Percentiles rank a stretch among this genome's conserved stretches.
These are phyloP conservation scores for Yamadazyma philogaea DNA, from an alignment of 805 yeast species.

Conservation along the genomic window DNA sequence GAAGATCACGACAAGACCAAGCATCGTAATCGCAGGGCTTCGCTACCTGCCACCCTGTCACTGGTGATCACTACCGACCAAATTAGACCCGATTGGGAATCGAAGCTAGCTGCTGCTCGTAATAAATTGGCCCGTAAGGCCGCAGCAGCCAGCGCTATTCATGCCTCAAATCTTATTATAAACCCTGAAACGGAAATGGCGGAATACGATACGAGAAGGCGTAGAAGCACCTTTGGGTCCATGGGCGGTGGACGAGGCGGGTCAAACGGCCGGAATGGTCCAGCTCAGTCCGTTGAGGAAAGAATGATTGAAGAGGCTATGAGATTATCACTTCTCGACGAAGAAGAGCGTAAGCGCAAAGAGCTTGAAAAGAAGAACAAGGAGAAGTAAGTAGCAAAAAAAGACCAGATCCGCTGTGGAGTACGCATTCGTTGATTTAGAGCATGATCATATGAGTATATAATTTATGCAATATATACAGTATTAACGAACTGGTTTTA, in stretches of 20 bases:
- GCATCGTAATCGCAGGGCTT: slow-evolving; percentile 27
- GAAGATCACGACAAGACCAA: neutral
- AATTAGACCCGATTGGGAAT: slow-evolving; percentile 93
- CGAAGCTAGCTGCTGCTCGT: slow-evolving; percentile 66
- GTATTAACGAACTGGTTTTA: no score
- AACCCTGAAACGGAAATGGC: slow-evolving; percentile 19
- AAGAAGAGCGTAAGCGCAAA: slow-evolving; percentile 48
- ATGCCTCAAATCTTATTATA: slow-evolving; percentile 75
- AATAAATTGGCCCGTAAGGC: slow-evolving; percentile 77
- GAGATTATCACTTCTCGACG: slow-evolving; percentile 68
- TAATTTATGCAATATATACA: no score
- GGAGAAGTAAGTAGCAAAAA: neutral
- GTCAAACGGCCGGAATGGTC: neutral
- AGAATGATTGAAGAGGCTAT: slow-evolving; percentile 84
- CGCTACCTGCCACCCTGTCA: slow-evolving; percentile 64
- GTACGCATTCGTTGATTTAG: no score
- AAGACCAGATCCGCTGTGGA: no score
- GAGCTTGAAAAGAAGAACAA: slow-evolving; percentile 4
- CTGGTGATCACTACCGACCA: slow-evolving; percentile 75
- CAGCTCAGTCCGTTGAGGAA: slow-evolving; percentile 44
- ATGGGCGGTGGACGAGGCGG: slow-evolving; percentile 7
- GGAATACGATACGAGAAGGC: slow-evolving; percentile 17
- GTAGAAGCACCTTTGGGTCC: slow-evolving; percentile 9
- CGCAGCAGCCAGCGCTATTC: slow-evolving; percentile 92
- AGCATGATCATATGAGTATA: no score